Conservation (phyloP, 768 basidiomycete species). For the Xerocomellus dryophilus region DNA sequence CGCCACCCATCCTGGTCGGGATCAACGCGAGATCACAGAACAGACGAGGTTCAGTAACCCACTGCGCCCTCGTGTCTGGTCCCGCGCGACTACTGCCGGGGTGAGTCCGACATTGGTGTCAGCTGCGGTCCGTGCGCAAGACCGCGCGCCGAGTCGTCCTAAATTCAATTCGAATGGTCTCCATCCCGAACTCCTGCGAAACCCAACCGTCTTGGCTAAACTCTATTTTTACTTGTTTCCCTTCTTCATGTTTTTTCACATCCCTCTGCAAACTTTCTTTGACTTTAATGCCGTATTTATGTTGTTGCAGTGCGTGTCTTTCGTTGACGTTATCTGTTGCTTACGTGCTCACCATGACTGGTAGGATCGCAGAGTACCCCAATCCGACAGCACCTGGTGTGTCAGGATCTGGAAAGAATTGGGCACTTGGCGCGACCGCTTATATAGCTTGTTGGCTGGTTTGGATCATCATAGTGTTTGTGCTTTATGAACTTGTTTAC, state of each 20-base stretch:
- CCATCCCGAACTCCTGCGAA: constrained; percentile 65
- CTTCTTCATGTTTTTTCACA: constrained; percentile 66
- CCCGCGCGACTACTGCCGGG: constrained; percentile 49
- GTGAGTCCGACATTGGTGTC: constrained; percentile 45
- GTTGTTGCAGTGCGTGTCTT: constrained; percentile 67
- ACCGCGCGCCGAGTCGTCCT: constrained; percentile 45
- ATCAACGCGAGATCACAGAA: constrained; percentile 49
- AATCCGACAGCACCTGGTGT: constrained; percentile 67
- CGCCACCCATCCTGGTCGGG: constrained; percentile 38
- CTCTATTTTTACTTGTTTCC: constrained; percentile 70
- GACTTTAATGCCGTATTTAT: constrained; percentile 89
- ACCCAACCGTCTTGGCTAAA: constrained; percentile 51
- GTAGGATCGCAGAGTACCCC: constrained; percentile 72
- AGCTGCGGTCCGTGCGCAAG: constrained; percentile 32
- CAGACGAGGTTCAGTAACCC: constrained; percentile 44
- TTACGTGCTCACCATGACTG: constrained; percentile 12
- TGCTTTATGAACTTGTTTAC: constrained; percentile 76
- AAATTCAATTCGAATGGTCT: constrained; percentile 65
- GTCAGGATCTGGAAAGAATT: constrained; percentile 69
- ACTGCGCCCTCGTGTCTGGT: constrained; percentile 52
- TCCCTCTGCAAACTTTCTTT: constrained; percentile 78
- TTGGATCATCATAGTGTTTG: constrained; percentile 68
- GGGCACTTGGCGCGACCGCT: constrained; percentile 79
- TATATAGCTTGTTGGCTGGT: constrained; percentile 79
- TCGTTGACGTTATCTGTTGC: background rate